Evolutionary conservation across 2,329 filamentous ascomycete species (phyloP).

Genomic region (Incumbomyces delicatus): DNA sequence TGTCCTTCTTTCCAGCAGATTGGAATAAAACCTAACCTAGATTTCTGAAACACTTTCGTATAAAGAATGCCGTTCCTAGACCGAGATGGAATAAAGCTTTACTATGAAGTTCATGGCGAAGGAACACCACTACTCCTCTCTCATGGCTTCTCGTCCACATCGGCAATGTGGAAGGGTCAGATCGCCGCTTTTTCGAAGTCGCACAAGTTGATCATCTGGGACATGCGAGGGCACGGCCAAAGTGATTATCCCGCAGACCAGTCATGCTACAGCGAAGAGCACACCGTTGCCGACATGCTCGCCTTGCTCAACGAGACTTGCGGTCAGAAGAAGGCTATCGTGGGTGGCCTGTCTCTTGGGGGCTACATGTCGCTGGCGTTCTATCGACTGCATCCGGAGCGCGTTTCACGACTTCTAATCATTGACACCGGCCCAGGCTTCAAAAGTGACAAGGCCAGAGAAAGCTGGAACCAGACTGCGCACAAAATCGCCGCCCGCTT

Average conservation of each 20-base stretch:
- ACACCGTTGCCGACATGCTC: constrained; percentile 13
- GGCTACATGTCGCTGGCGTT: constrained; percentile 19
- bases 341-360: constrained; percentile 14
- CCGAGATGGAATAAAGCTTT: constrained; percentile 8
- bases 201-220: constrained; percentile 13
- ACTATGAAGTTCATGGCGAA: constrained; percentile 14
- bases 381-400: constrained; percentile 9
- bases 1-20: no score
- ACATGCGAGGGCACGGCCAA: constrained; percentile 17
- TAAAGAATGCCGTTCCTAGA: constrained; percentile 12
- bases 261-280: constrained; percentile 10
- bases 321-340: constrained; percentile 6
- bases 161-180: constrained; percentile 14
- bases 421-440: constrained; percentile 17
- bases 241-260: constrained; percentile 9
- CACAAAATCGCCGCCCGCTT: constrained; percentile 9
- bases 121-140: constrained; percentile 9
- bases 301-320: constrained; percentile 8
- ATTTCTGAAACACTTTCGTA: background rate
- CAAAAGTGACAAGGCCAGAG: constrained; percentile 12
- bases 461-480: constrained; percentile 15
- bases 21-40: no score
- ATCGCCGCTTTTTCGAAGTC: constrained; percentile 9
- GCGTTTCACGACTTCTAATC: constrained; percentile 11
- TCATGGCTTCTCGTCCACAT: constrained; percentile 16